Evolutionary conservation across 2,329 filamentous ascomycete genomes (phyloP), one percentile per base, ranked within the genome.

Genomic region (Colletotrichum graminicola): DNA sequence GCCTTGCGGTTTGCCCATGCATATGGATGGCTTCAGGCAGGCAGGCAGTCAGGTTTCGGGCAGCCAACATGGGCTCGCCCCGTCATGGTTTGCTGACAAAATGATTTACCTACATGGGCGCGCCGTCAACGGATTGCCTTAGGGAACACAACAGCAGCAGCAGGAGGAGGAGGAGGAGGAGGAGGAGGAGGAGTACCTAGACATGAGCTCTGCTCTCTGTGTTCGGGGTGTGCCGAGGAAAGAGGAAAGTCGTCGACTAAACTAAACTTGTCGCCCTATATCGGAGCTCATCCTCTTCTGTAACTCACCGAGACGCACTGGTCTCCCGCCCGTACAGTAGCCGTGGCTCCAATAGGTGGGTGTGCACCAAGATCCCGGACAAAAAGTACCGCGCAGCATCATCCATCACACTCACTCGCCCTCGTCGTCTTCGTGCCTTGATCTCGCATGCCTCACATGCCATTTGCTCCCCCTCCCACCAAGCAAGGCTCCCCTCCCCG

Each of bases 1-100:
- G 68, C 68, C 68, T 71, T 54, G 54, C 66, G 54, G 65, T 57
- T 59, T 71, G 68, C 68, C 68, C 57, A 12, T 52, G 11, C 3
- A 12, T 11, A 14, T 14, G 36, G 23, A 5, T 18, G 2, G 49
- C n/a, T 62, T 29, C 49, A 21, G n/a, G 45, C 14, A 32, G 45
- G n/a, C 18, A n/a, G n/a, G n/a, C n/a, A n/a, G n/a, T n/a, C n/a
- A n/a, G n/a, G n/a, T n/a, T 32, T 39, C 5, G 12, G 16, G 32
- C 59, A 51, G 16, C 45, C 16, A 8, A 21, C 5, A 62, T 36
- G 18, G 52, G 57, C 16, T 26, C 68, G 64, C 68, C 68, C 68
- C 63, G 52, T 54, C 36, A 59, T 47, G 18, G 43, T 54, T 39
- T 18, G 43, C 45, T 34, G 29, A 39, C 21, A 21, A 36, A 26